phyloP scores from a whole-genome alignment of 2,329 filamentous ascomycete species.

The Verticillium zaregamsianum region DNA sequence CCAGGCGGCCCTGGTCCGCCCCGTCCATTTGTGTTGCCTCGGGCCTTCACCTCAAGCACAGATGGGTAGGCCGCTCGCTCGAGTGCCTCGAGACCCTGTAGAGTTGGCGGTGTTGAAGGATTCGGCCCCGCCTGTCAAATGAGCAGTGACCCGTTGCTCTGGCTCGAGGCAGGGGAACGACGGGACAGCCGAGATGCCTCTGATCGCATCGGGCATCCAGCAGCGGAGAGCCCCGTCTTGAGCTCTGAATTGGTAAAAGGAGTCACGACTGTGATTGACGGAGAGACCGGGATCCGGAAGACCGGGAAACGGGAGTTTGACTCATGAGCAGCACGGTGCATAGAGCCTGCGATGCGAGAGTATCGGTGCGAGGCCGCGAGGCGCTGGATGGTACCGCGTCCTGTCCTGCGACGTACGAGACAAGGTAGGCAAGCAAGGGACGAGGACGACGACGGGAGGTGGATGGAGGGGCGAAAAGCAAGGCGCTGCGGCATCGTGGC shows the following conservation, averaged over 20 bases:
- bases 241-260: not conserved
- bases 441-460: not conserved
- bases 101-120: not conserved
- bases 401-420: not conserved
- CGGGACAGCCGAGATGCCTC: not conserved
- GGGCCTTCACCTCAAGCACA: not conserved
- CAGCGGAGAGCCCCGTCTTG: not conserved
- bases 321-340: not conserved
- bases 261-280: not conserved
- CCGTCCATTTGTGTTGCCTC: not conserved
- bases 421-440: not conserved
- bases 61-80: too few species aligned
- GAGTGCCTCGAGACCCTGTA: not conserved
- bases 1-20: not conserved
- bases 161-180: not conserved
- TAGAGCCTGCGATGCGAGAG: not conserved
- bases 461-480: not conserved
- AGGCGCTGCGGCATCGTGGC: not conserved
- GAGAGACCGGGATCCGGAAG: not conserved
- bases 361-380: not conserved
- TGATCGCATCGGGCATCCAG: not conserved
- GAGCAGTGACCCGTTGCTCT: not conserved
- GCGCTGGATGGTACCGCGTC: not conserved
- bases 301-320: not conserved
- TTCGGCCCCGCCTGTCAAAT: not conserved